A percentile compares a stretch with the other conserved stretches of the same genome.
phyloP scores from a whole-genome alignment of 345 rosid species.

The Euphorbia lathyris region DNA sequence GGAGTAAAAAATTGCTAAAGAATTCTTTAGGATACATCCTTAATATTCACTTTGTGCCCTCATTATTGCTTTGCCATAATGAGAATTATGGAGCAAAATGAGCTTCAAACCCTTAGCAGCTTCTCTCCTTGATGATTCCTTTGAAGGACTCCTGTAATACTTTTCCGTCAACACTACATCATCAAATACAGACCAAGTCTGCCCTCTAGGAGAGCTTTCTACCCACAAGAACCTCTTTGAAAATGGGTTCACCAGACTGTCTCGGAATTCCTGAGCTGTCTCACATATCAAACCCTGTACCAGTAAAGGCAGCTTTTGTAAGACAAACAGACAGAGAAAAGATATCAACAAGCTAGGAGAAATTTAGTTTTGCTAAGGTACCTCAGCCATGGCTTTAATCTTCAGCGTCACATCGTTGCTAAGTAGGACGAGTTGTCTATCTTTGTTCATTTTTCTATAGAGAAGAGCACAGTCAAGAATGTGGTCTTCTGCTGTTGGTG shows the following conservation, averaged over 20 bases:
- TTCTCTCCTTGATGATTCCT: slow-evolving; percentile 43
- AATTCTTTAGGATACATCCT: too few species aligned
- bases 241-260: slow-evolving; percentile 82
- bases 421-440: slow-evolving; percentile 64
- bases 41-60: too few species aligned
- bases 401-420: slow-evolving; percentile 61
- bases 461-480: too few species aligned
- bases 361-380: slow-evolving; percentile 15
- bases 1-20: too few species aligned
- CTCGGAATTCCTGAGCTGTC: slow-evolving; percentile 59
- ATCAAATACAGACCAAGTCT: slow-evolving; percentile 71
- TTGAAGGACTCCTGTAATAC: slow-evolving; percentile 18
- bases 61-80: slow-evolving; percentile 38
- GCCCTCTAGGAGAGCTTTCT: slow-evolving; percentile 81
- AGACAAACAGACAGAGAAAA: neutral
- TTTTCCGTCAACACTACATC: slow-evolving; percentile 46
- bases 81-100: slow-evolving; percentile 70
- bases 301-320: neutral
- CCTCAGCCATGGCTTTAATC: slow-evolving; percentile 95
- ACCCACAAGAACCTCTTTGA: slow-evolving; percentile 88
- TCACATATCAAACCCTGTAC: slow-evolving; percentile 79
- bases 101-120: slow-evolving; percentile 74
- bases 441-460: slow-evolving; percentile 37
- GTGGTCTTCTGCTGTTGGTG: too few species aligned
- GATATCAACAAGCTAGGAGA: neutral